These are phyloP conservation scores for Vicia faba DNA, from an alignment of 306 rosid species.

Conservation along the genomic window DNA sequence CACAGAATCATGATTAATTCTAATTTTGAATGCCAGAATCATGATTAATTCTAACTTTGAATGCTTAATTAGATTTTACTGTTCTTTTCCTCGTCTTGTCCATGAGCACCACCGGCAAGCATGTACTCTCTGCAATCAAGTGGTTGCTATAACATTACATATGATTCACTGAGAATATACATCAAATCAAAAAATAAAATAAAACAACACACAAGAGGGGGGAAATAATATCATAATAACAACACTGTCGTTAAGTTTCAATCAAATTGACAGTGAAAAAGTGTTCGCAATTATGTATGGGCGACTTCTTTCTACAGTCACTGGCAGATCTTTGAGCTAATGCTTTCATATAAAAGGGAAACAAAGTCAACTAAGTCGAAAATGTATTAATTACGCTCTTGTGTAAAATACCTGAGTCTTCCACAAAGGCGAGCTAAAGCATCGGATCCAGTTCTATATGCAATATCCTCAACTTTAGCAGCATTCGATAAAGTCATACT, in stretches of 20 bases:
- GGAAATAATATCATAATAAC: too few relatives aligned
- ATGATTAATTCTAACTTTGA: conserved; percentile 23
- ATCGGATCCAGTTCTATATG: conserved; percentile 85
- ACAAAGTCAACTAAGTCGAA: too few relatives aligned
- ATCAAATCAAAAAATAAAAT: too few relatives aligned
- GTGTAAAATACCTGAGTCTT: conserved; percentile 70
- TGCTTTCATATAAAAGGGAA: too few relatives aligned
- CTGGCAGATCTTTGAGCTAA: too few relatives aligned
- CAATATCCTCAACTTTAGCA: conserved; percentile 72
- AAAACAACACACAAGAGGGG: too few relatives aligned
- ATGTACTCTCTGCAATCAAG: conserved; percentile 57
- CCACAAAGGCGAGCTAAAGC: conserved; percentile 89
- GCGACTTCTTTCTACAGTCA: too few relatives aligned
- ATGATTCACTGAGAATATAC: too few relatives aligned
- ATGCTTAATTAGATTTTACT: conserved; percentile 35
- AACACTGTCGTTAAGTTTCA: too few relatives aligned
- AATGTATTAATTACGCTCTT: not conserved
- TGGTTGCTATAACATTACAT: conserved; percentile 2
- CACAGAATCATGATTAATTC: conserved; percentile 9
- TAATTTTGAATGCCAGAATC: conserved; percentile 19
- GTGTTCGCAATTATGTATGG: too few relatives aligned
- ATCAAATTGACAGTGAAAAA: too few relatives aligned
- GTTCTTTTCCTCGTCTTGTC: conserved; percentile 38
- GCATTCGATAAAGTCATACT: conserved; percentile 65
- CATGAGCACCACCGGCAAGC: conserved; percentile 49